Base-by-base conservation (phyloP, 108 stramenopile genomes). In the Conticribra guillardii region DNA sequence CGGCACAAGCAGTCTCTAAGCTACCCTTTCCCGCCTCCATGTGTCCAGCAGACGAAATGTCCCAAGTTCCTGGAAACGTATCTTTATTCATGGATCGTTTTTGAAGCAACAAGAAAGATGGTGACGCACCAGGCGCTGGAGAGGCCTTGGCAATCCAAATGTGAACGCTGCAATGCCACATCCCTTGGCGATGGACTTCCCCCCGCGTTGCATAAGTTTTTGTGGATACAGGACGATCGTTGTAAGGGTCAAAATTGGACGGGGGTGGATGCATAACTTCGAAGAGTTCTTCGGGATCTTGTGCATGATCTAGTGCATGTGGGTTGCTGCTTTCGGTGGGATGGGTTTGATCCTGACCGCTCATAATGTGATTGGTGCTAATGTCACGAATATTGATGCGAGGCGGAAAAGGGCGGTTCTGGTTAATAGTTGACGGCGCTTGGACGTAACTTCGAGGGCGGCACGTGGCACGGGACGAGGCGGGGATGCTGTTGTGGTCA, bases 41-140 rank as follows among this genome's bases (percentile, higher is more conserved):
- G 45, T 83, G 82, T 0, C 82, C 82, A 0, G 82, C 82, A 18
- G 67, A 68, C 26, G 57, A 60, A 24, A 83, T 83, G 50, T 83
- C 82, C 78, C 73, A 83, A 11, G 70, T 26, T 37, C 53, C 53
- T 41, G 82, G 82, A 62, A 80, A 83, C 19, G 79, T 77, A 58
- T 83, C 82, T 32, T 83, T 83, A 9, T 32, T 52, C 67, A 52
- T 24, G 4, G 73, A 75, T 17, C 82, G 67, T 24, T 64, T 62
- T 50, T 83, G 82, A 29, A 83, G 57, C 23, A 79, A 9, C 7
- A 82, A 24, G 18, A 49, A 49, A n/a, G 37, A 41, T 44, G 34
- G 37, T 9, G n/a, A 44, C 41, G 37, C 5, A 41, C 37, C 5
- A 11, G 37, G 37, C 5, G 5, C 37, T 0, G 48, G 31, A 0